Evolutionary conservation across 495 filamentous ascomycete genomes (phyloP), one percentile per base, ranked within the genome.

Genomic region (Corynascus novoguineensis): DNA sequence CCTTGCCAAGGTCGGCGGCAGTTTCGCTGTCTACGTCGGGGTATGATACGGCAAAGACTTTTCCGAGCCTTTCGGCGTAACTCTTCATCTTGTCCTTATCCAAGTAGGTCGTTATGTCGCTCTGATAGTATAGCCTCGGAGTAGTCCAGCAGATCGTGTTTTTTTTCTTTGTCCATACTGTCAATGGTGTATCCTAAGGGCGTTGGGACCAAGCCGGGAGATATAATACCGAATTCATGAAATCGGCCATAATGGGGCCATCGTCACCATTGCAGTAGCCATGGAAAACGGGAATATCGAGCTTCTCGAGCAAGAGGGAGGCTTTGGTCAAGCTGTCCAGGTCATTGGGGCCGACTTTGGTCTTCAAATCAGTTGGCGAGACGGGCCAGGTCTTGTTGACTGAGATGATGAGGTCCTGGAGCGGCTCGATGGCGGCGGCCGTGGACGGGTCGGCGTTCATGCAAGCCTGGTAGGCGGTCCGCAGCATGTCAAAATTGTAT

Each of bases 401-500:
- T 12, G 64, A 24, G 34, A 60, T 46, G 28, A 74, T 59, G 14
- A 89, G 65, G 8, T 78, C 64, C 12, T 68, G 58, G 24, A 90
- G 62, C 2, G 86, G 86, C 53, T 69, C 62, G 41, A 76, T 70
- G 24, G 85, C 86, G 17, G 72, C 64, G 50, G 81, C 65, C 50
- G 75, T 75, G 52, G 86, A 75, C 15, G 68, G 65, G 4, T 71
- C 61, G 62, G 83, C 79, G 64, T 88, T 76, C 67, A 86, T 74
- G 68, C 86, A 90, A 48, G 86, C 80, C 60, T 80, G 67, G 50
- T 88, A 89, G 25, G 76, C 78, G 45, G 73, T 66, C 58, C 84
- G 80, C 54, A 89, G 61, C 71, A 86, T 87, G 45, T 82, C 63
- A 64, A 88, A 89, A 55, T 86, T 89, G 8, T 80, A 68, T 42